These are phyloP conservation scores for Rhodotorula taiwanensis DNA, from an alignment of 768 basidiomycete genomes.

Conservation along the genomic window DNA sequence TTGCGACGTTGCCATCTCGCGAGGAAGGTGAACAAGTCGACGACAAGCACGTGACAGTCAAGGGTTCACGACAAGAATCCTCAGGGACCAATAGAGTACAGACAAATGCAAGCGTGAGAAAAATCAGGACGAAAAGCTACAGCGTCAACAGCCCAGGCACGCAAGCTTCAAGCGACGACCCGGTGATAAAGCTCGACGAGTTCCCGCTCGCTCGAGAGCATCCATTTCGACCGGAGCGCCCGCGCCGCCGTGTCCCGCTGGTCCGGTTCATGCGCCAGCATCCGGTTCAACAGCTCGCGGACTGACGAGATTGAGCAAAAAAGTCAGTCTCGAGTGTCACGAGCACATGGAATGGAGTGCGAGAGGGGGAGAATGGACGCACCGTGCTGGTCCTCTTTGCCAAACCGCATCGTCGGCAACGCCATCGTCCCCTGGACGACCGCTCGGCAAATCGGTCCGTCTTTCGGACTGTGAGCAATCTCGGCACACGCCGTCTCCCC, in stretches of 20 bases:
- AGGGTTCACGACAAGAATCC: no score
- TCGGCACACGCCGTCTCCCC: neutral
- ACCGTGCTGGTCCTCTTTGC: neutral
- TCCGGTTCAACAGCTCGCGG: neutral
- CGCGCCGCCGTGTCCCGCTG: neutral
- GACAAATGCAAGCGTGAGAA: no score
- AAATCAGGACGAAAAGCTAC: no score
- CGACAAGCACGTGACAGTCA: no score
- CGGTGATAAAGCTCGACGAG: neutral
- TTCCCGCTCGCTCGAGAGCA: neutral
- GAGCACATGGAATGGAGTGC: neutral
- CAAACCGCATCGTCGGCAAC: neutral
- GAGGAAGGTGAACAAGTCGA: no score
- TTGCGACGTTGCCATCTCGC: no score
- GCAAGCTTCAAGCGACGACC: neutral
- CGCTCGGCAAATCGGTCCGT: neutral
- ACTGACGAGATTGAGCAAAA: neutral
- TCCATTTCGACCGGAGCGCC: neutral
- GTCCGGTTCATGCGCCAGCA: neutral
- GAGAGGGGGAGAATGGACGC: neutral
- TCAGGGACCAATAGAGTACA: no score
- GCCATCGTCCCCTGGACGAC: slow-evolving; percentile 3
- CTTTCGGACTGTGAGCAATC: neutral
- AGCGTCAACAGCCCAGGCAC: no score
- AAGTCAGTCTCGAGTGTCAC: neutral